Conservation (phyloP, 139 green algal species). For the Dunaliella sp. region DNA sequence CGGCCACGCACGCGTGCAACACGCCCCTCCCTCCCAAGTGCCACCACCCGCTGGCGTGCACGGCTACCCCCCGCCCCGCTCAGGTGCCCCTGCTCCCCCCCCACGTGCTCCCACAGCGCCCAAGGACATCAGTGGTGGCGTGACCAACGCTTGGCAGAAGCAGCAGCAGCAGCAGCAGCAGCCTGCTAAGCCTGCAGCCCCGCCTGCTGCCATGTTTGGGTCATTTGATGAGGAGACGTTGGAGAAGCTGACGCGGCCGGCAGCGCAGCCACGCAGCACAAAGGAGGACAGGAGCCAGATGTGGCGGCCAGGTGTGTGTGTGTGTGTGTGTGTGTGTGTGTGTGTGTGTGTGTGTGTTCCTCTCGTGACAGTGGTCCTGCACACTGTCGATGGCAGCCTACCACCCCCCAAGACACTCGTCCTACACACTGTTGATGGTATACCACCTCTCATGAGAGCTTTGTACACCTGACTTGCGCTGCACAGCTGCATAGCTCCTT, state of each 20-base stretch:
- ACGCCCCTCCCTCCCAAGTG: background rate
- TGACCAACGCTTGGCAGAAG: background rate
- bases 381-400: no score
- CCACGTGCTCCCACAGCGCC: background rate
- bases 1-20: background rate
- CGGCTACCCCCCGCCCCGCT: background rate
- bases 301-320: background rate
- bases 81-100: background rate
- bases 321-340: background rate
- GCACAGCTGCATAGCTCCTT: no score
- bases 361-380: no score
- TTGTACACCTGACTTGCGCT: no score
- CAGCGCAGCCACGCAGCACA: background rate
- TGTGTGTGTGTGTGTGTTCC: no score
- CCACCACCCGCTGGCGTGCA: background rate
- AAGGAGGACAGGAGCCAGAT: background rate
- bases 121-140: background rate
- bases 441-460: no score
- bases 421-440: no score
- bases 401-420: no score
- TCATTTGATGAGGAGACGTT: constrained; percentile 31
- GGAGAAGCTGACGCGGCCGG: constrained; percentile 27
- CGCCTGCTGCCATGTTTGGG: constrained; percentile 31
- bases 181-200: background rate
- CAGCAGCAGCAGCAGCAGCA: background rate